Conservation (phyloP, 495 filamentous ascomycete genomes). For the Jackrogersella multiformis region DNA sequence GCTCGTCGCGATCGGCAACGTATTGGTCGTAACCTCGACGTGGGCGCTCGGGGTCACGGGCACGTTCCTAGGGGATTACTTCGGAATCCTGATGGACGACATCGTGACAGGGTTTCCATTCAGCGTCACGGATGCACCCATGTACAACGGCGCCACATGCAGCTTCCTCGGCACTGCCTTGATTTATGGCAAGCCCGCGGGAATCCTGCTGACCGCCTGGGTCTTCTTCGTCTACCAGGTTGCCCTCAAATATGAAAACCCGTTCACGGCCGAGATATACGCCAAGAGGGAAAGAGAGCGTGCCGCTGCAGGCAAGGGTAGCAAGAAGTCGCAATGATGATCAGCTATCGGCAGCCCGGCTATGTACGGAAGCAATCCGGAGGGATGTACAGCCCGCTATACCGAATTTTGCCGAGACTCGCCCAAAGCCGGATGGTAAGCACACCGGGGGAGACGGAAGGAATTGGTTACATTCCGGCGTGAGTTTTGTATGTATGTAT, state of each 20-base stretch:
- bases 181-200: slow-evolving; percentile 87
- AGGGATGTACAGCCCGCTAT: not conserved
- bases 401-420: slow-evolving; percentile 21
- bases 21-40: slow-evolving; percentile 87
- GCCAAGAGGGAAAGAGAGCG: slow-evolving; percentile 78
- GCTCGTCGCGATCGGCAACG: slow-evolving; percentile 78
- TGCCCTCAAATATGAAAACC: slow-evolving; percentile 91
- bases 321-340: slow-evolving; percentile 58
- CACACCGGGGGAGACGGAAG: slow-evolving; percentile 4
- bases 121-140: slow-evolving; percentile 89
- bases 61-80: slow-evolving; percentile 98
- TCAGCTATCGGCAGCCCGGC: not conserved
- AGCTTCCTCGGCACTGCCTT: slow-evolving; percentile 92
- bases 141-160: slow-evolving; percentile 96
- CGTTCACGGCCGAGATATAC: slow-evolving; percentile 96
- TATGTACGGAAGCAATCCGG: not conserved
- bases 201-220: slow-evolving; percentile 75
- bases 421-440: slow-evolving; percentile 26
- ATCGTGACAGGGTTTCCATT: slow-evolving; percentile 95
- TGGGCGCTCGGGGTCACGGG: slow-evolving; percentile 95
- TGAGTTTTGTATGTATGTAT: not conserved
- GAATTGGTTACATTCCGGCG: slow-evolving; percentile 6
- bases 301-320: slow-evolving; percentile 46
- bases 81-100: slow-evolving; percentile 95
- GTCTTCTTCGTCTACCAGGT: slow-evolving; percentile 83